Base-by-base conservation (phyloP, 352 stramenopile species). In the Globisporangium uncinulatum region DNA sequence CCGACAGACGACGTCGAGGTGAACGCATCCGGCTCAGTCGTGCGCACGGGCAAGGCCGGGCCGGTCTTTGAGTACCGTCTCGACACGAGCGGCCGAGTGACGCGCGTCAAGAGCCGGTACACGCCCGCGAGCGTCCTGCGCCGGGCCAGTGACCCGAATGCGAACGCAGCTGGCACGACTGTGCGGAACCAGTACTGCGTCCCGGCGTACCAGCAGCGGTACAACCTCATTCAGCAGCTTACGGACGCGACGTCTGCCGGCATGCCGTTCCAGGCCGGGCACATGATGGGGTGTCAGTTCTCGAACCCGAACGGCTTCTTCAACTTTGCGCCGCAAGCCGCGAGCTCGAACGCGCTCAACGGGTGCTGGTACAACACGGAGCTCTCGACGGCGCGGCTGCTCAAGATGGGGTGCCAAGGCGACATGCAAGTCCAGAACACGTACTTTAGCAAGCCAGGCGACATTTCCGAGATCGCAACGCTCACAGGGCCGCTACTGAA, bases 311-410 rank as follows among this genome's bases (percentile, higher is more conserved):
- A 69, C 47, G 60, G 63, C 13, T 74, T 74, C 52, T 71, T 71
- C 59, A 74, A 74, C 57, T 74, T 74, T 31, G 67, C 66, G 39
- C 67, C 67, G 15, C 67, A 74, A 48, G 57, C 59, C 20, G 63
- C 59, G 34, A 71, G 62, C 49, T 74, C 67, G n/a, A 74, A 74
- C 57, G 54, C 59, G 9, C 54, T 54, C 56, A 74, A 74, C 48
- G 67, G 67, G 8, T 74, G 67, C 54, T 74, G 67, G 67, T 71
- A 71, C 59, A 74, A 71, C 54, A 57, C 67, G 15, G 67, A 74
- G 55, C 50, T 71, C 29, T 52, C 51, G 19, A 71, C 63, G 21
- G 64, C 56, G 43, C 52, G 50, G 10, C 32, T 74, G 50, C 67
- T 74, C 60, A 71, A 74, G 54, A 68, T 74, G 56, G 67, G 67